Evolutionary conservation across 2,329 filamentous ascomycete species (phyloP).

Genomic region (Ustulina deusta): DNA sequence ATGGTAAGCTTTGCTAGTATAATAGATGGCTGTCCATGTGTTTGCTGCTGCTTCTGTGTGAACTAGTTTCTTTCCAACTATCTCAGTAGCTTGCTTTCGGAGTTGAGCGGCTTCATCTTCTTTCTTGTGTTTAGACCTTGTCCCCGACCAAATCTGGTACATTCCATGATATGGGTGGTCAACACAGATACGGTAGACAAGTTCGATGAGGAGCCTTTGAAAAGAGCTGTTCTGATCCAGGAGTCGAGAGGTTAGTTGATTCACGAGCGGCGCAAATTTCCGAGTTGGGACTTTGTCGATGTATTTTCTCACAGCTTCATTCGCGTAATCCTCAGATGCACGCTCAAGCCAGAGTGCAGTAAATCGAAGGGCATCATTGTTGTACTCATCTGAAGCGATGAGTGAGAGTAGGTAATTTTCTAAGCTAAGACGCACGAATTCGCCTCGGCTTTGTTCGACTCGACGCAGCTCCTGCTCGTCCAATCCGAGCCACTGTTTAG

Average conservation of each 20-base stretch:
- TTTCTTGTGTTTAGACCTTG: slow-evolving; percentile 73
- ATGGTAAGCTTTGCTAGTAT: slow-evolving; percentile 76
- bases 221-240: slow-evolving; percentile 78
- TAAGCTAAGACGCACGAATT: slow-evolving; percentile 87
- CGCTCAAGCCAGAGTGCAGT: slow-evolving; percentile 94
- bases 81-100: slow-evolving; percentile 78
- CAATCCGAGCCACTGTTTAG: slow-evolving; percentile 89
- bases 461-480: slow-evolving; percentile 89
- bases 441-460: slow-evolving; percentile 78
- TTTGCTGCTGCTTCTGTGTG: slow-evolving; percentile 62
- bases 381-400: slow-evolving; percentile 85
- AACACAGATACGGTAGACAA: slow-evolving; percentile 86
- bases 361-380: slow-evolving; percentile 91
- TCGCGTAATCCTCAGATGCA: slow-evolving; percentile 79
- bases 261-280: slow-evolving; percentile 94
- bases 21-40: slow-evolving; percentile 79
- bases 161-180: slow-evolving; percentile 98
- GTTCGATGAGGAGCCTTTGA: slow-evolving; percentile 76
- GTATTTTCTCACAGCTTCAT: slow-evolving; percentile 78
- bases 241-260: slow-evolving; percentile 93
- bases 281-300: slow-evolving; percentile 82
- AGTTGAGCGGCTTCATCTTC: slow-evolving; percentile 81
- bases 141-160: slow-evolving; percentile 93
- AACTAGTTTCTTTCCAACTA: slow-evolving; percentile 72
- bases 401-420: slow-evolving; percentile 94